Conservation (phyloP, 2,329 filamentous ascomycete species). For the Colletotrichum sp. region DNA sequence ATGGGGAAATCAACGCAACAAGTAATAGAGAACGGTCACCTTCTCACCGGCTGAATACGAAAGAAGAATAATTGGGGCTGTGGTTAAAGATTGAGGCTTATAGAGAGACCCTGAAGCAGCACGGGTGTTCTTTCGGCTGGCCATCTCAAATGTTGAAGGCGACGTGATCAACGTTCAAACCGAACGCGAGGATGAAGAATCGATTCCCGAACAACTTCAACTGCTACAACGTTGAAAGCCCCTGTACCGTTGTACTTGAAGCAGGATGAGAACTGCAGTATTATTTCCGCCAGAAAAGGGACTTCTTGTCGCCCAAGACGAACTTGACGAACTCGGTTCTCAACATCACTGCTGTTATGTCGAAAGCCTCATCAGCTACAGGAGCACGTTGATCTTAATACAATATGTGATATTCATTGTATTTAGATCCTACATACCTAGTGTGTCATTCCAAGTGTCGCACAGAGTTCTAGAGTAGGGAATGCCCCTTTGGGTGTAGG, state of each 20-base stretch:
- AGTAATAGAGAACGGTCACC: rapidly evolving
- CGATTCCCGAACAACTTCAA: not conserved
- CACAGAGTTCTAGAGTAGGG: not conserved
- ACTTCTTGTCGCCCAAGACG: no score
- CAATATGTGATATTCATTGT: not conserved
- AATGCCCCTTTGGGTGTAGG: not conserved
- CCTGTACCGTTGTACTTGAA: not conserved
- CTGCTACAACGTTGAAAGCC: not conserved
- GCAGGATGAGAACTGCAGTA: rapidly evolving
- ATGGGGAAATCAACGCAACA: not conserved
- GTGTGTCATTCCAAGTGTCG: not conserved
- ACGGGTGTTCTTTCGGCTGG: not conserved
- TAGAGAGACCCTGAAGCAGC: not conserved
- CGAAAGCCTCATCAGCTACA: rapidly evolving
- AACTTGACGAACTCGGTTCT: not conserved
- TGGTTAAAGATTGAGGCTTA: not conserved
- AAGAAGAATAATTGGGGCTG: not conserved
- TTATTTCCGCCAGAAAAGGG: not conserved
- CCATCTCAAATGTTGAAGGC: not conserved
- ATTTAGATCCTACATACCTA: not conserved
- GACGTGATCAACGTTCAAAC: not conserved
- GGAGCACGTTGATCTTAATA: not conserved
- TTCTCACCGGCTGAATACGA: not conserved
- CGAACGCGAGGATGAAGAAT: not conserved
- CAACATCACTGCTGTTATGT: not conserved